A percentile compares a stretch with the other conserved stretches of the same genome.
Evolutionary conservation across 768 basidiomycete species (phyloP).

Genomic region (Cystofilobasidium bisporidii): DNA sequence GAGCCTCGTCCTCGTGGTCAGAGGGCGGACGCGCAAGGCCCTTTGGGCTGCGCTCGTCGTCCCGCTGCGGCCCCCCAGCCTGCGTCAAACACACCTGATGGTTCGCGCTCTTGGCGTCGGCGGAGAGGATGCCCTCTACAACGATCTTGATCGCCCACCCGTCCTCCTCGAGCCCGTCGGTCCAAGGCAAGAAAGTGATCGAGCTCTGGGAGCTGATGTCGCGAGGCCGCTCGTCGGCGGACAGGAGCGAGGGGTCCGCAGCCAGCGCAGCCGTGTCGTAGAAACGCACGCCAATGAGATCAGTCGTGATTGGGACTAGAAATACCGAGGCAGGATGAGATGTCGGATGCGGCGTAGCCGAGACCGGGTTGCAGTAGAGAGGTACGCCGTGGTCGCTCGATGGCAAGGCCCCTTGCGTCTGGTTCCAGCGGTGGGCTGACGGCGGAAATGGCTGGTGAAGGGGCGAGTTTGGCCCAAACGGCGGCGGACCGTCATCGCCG

Average conservation of each 20-base stretch:
- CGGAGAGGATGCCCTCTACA: background rate
- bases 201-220: background rate
- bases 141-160: background rate
- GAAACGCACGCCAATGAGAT: background rate
- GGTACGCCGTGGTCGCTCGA: background rate
- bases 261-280: background rate
- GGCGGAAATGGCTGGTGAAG: background rate
- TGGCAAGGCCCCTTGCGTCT: background rate
- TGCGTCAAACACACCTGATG: background rate
- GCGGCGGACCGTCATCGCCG: background rate
- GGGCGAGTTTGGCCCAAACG: background rate
- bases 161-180: background rate
- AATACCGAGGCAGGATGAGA: background rate
- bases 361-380: constrained; percentile 3
- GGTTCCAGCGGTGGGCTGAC: background rate
- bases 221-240: background rate
- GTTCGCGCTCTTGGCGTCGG: background rate
- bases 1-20: background rate
- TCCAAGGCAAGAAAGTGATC: background rate
- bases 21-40: background rate
- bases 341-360: background rate
- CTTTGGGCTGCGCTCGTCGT: background rate
- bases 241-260: background rate
- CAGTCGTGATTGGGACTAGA: background rate
- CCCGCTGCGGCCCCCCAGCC: background rate